phyloP scores from a whole-genome alignment of 202 grass and related monocot genomes.

The Alloteropsis angusta region DNA sequence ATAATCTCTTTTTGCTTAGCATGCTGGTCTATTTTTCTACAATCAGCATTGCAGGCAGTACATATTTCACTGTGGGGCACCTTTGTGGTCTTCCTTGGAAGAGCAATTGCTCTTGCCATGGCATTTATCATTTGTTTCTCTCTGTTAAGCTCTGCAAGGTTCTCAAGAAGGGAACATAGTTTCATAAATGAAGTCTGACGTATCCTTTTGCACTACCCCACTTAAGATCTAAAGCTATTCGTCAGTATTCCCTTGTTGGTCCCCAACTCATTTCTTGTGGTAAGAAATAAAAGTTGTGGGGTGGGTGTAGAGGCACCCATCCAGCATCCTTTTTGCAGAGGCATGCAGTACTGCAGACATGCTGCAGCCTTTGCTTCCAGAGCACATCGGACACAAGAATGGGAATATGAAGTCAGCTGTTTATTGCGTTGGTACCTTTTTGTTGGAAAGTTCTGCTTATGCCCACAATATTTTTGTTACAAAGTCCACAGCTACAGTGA shows the following conservation, averaged over 20 bases:
- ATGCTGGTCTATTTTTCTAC: conserved; percentile 7
- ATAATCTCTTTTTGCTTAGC: conserved; percentile 19
- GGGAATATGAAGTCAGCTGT: conserved; percentile 10
- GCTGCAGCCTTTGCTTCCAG: conserved; percentile 23
- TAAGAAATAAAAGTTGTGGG: conserved; percentile 16
- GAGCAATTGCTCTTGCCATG: background rate
- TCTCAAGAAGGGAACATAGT: background rate
- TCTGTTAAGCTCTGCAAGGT: conserved; percentile 19
- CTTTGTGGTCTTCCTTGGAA: conserved; percentile 7
- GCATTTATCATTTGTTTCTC: conserved; percentile 2
- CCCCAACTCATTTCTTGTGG: conserved; percentile 26
- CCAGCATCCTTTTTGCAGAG: background rate
- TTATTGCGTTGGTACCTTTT: conserved; percentile 13
- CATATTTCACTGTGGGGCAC: background rate
- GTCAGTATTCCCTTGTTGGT: conserved; percentile 16
- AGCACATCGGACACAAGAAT: conserved; percentile 11
- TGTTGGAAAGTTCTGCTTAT: conserved; percentile 17
- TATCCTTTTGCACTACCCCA: background rate
- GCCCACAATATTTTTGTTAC: conserved; percentile 22
- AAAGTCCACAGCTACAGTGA: conserved; percentile 33
- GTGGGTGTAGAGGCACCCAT: conserved; percentile 19
- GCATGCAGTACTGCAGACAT: conserved; percentile 7
- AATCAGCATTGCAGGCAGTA: background rate
- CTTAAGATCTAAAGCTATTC: too few relatives aligned
- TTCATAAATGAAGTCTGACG: conserved; percentile 24